Percentiles rank a stretch among this genome's conserved stretches.
These are phyloP conservation scores for Penicillium sp. DNA, from an alignment of 2,329 filamentous ascomycete genomes.

Conservation along the genomic window DNA sequence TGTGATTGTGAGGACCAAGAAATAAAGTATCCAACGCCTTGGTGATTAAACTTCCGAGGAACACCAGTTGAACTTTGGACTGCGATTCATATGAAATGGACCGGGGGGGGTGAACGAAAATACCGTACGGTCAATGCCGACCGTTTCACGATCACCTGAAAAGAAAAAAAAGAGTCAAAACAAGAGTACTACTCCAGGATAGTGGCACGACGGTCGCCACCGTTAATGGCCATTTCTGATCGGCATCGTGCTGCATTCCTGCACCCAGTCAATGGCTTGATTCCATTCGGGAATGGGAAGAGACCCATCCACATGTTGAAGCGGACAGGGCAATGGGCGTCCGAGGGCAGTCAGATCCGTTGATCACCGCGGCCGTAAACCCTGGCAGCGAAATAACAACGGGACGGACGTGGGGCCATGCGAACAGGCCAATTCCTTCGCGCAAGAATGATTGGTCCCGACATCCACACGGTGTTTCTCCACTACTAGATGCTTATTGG, in stretches of 20 bases:
- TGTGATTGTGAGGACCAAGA: too few relatives aligned
- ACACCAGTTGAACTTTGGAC: constrained; percentile 13
- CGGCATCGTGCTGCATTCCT: constrained; percentile 12
- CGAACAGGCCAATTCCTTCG: constrained; percentile 6
- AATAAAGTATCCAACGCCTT: neutral
- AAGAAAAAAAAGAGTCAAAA: neutral
- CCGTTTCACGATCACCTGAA: constrained; percentile 23
- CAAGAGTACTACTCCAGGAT: neutral
- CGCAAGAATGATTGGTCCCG: neutral
- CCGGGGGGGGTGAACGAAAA: constrained; percentile 1
- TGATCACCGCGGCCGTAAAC: constrained; percentile 8
- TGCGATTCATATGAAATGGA: constrained; percentile 18
- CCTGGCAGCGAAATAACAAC: constrained; percentile 18
- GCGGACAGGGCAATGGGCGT: constrained; percentile 5
- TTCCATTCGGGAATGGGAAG: constrained; percentile 14
- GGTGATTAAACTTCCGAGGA: neutral
- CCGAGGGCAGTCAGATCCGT: constrained; percentile 13
- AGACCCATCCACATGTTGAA: neutral
- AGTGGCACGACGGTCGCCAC: constrained; percentile 20
- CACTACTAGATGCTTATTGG: constrained; percentile 3
- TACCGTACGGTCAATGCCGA: constrained; percentile 18
- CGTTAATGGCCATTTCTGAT: constrained; percentile 20
- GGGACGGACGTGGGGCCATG: constrained; percentile 15
- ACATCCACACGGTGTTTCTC: neutral
- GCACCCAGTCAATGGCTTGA: constrained; percentile 2